Conservation (phyloP, 2,329 filamentous ascomycete species). For the Pleomassaria siparia region DNA sequence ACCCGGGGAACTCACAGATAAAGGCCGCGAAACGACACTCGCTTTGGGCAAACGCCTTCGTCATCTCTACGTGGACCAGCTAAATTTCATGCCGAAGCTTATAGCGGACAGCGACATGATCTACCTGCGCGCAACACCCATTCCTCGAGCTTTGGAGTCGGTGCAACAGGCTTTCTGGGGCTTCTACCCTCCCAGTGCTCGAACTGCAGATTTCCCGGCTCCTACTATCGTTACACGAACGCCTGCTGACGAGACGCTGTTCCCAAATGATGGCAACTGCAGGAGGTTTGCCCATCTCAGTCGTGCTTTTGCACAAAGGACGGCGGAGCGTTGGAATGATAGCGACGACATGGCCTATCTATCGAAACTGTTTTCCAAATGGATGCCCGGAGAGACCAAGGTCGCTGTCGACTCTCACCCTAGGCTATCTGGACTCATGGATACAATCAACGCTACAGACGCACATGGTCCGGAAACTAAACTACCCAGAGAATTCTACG, state of each 20-base stretch:
- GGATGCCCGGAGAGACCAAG: conserved; percentile 71
- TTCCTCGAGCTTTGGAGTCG: conserved; percentile 53
- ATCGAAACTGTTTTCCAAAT: conserved; percentile 74
- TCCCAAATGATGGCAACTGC: conserved; percentile 53
- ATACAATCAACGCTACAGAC: conserved; percentile 85
- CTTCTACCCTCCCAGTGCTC: conserved; percentile 48
- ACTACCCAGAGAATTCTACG: conserved; percentile 85
- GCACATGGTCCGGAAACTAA: conserved; percentile 80
- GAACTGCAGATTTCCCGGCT: conserved; percentile 45
- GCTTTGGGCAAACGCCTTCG: conserved; percentile 51
- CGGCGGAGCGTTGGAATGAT: conserved; percentile 52
- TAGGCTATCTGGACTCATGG: conserved; percentile 86
- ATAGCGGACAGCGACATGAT: conserved; percentile 48
- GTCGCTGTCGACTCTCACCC: conserved; percentile 85
- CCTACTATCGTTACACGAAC: conserved; percentile 50
- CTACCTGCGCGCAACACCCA: conserved; percentile 51
- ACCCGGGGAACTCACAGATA: conserved; percentile 54
- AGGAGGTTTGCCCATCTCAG: conserved; percentile 51
- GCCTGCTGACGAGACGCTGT: conserved; percentile 52
- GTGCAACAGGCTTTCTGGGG: conserved; percentile 54
- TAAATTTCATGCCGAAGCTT: conserved; percentile 50
- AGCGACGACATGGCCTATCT: conserved; percentile 82
- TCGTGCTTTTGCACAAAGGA: conserved; percentile 50
- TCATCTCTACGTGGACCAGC: conserved; percentile 53
- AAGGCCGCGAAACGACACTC: conserved; percentile 52